phyloP scores from a whole-genome alignment of 768 basidiomycete species.

The Lentinula edodes region DNA sequence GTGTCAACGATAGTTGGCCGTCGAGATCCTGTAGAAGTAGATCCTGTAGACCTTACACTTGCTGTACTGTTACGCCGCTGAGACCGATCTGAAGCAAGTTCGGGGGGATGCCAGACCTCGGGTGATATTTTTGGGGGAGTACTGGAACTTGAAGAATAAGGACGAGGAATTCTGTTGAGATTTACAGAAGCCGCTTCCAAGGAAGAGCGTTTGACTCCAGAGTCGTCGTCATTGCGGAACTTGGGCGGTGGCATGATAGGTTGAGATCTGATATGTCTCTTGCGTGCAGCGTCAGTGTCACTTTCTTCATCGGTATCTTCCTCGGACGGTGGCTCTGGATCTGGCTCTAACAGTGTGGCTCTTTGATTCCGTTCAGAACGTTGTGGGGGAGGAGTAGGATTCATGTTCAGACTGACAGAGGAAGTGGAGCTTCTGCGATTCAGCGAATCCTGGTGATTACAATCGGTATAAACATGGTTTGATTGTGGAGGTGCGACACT shows the following conservation, averaged over 20 bases:
- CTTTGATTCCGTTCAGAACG: slow-evolving; percentile 1
- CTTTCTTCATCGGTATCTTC: background rate
- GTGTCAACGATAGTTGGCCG: background rate
- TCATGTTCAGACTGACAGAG: background rate
- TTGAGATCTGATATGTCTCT: background rate
- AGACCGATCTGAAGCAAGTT: background rate
- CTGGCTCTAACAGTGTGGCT: background rate
- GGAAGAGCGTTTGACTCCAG: background rate
- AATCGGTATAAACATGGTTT: background rate
- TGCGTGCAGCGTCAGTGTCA: background rate
- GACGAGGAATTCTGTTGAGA: background rate
- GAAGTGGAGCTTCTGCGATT: background rate
- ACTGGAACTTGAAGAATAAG: background rate
- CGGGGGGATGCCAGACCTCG: slow-evolving; percentile 2
- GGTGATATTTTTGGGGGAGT: slow-evolving; percentile 1
- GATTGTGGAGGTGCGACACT: background rate
- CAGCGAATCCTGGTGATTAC: background rate
- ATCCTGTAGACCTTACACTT: slow-evolving; percentile 5
- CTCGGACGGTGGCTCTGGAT: background rate
- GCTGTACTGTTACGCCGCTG: slow-evolving; percentile 5
- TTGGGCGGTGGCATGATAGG: background rate
- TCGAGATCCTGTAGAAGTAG: slow-evolving; percentile 4
- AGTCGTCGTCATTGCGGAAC: background rate
- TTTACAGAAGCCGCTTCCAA: background rate
- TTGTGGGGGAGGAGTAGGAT: background rate